Conservation (phyloP, 805 yeast species). For the Kodamaea kaohsiungensis region DNA sequence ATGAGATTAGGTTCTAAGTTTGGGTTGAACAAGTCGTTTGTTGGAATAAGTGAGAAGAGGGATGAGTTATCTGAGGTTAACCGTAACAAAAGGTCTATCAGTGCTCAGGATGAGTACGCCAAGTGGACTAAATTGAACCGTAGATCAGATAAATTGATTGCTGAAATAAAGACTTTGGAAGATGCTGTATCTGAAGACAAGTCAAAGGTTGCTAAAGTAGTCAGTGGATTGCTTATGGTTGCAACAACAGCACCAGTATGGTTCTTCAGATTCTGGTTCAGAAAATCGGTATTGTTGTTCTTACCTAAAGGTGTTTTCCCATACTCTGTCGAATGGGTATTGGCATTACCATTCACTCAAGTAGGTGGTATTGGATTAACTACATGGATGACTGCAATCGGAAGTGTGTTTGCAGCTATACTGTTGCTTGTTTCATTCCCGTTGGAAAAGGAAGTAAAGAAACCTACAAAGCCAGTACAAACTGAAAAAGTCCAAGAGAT, state of each 20-base stretch:
- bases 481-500: not conserved
- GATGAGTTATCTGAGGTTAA: constrained; percentile 48
- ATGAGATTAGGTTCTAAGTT: constrained; percentile 30
- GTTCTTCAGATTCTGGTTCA: constrained; percentile 50
- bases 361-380: constrained; percentile 62
- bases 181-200: constrained; percentile 38
- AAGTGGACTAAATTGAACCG: constrained; percentile 93
- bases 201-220: constrained; percentile 29
- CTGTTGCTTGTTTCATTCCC: constrained; percentile 17
- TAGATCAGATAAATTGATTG: constrained; percentile 55
- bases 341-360: constrained; percentile 67
- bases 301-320: constrained; percentile 64
- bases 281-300: constrained; percentile 57
- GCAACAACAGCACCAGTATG: constrained; percentile 49
- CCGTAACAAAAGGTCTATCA: constrained; percentile 56
- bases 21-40: constrained; percentile 32
- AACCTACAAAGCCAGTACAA: constrained; percentile 11
- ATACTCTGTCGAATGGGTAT: constrained; percentile 48
- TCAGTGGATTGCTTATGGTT: constrained; percentile 36
- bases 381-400: constrained; percentile 52
- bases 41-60: constrained; percentile 27
- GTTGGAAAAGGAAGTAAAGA: constrained; percentile 17
- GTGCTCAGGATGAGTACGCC: constrained; percentile 94
- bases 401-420: constrained; percentile 25
- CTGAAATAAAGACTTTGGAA: constrained; percentile 49